phyloP scores from a whole-genome alignment of 805 yeast genomes.

The Cyberlindnera sargentensis region DNA sequence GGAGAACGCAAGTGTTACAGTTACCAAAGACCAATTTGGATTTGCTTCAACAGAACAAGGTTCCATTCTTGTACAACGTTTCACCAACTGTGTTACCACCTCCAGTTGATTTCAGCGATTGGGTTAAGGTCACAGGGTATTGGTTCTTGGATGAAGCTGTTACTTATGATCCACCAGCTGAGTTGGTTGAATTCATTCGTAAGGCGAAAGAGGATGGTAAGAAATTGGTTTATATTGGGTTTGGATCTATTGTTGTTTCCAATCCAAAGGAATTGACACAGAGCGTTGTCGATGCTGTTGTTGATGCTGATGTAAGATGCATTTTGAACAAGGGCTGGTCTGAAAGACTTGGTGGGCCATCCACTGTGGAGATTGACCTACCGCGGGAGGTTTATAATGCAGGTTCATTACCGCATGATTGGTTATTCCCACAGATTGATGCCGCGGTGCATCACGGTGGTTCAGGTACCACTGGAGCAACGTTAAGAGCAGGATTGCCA shows the following conservation, averaged over 20 bases:
- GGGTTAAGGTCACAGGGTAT: conserved; percentile 94
- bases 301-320: conserved; percentile 76
- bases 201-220: conserved; percentile 53
- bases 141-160: conserved; percentile 79
- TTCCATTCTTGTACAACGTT: conserved; percentile 85
- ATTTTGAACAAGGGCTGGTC: conserved; percentile 95
- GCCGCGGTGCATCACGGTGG: conserved; percentile 98
- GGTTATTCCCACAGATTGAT: conserved; percentile 85
- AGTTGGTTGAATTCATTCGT: conserved; percentile 49
- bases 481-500: conserved; percentile 79
- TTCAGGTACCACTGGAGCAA: conserved; percentile 93
- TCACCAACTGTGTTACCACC: conserved; percentile 90
- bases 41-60: conserved; percentile 63
- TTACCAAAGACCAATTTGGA: conserved; percentile 66
- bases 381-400: conserved; percentile 65
- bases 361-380: conserved; percentile 34
- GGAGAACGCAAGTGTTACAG: conserved; percentile 68
- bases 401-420: conserved; percentile 83
- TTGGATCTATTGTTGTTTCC: conserved; percentile 89
- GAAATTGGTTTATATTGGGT: conserved; percentile 85
- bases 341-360: conserved; percentile 45
- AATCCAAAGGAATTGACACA: conserved; percentile 72
- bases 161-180: conserved; percentile 53
- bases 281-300: conserved; percentile 74
- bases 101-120: conserved; percentile 86